Base-by-base conservation (phyloP, 768 basidiomycete genomes). In the Hygrophoropsis aurantiaca region DNA sequence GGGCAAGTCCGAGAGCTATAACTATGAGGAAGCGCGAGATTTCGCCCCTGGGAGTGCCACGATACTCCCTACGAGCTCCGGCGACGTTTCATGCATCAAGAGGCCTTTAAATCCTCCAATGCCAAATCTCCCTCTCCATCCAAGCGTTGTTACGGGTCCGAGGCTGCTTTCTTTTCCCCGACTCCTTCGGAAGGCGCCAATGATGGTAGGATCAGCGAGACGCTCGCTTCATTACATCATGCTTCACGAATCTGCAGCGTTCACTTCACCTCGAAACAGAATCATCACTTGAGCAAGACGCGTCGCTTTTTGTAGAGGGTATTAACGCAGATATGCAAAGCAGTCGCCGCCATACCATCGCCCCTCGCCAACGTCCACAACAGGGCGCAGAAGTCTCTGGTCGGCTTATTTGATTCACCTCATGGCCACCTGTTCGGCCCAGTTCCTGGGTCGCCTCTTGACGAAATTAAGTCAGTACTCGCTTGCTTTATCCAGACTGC, bases 21-120 rank as follows among this genome's bases (percentile, higher is more conserved):
- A 62, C 10, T 65, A 62, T 9, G 68, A 59, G 1, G 64, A 69
- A 42, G 60, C 79, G 24, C 69, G 68, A 42, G 78, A 84, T 62
- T 87, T 87, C 53, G 84, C 87, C 3, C 87, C 86, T 2, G 69
- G 74, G 15, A 73, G 80, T 6, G 70, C 74, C 1, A 66, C 64
- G 27, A 69, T 71, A 21, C 15, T 32, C 20, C 52, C 44, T 24
- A 38, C 23, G 21, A 9, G 11, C n/a, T 15, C 46, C 5, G 40
- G 8, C 16, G 23, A 32, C 21, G n/a, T 15, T 35, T 25, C 48
- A 30, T 30, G 51, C 18, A 1, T 21, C 41, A 18, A 27, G 43
- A 18, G n/a, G n/a, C n/a, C n/a, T n/a, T n/a, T n/a, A 46, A 40
- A 11, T 49, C 46, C 37, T 7, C 40, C 30, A 66, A 55, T 46